Base-by-base conservation (phyloP, 2,329 filamentous ascomycete species). In the Emmonsiellopsis sp. region DNA sequence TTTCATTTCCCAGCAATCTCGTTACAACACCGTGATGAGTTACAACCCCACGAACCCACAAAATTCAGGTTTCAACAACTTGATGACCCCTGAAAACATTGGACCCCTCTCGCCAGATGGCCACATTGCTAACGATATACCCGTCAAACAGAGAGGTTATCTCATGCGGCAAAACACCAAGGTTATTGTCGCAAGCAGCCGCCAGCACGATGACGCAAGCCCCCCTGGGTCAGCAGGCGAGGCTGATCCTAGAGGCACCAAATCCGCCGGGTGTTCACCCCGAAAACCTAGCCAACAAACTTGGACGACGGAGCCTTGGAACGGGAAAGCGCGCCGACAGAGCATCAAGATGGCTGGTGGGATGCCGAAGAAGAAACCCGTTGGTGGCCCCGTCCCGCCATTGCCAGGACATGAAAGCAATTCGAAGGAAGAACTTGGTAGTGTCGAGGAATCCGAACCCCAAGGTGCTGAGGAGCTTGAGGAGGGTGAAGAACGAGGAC, bases 141-240 rank as follows among this genome's bases (percentile, higher is more conserved):
- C 73, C 62, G 76, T 71, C 61, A 78, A 78, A 83, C 87, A 96
- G 91, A 91, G 94, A 76, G 93, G 93, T 53, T 98, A 98, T 66
- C 79, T 97, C 45, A 98, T 97, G 92, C 85, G 93, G 64, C 92
- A 98, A 64, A 98, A 97, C 72, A 97, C 92, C 3, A 97, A 97
- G 71, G 81, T 98, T 52, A 89, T 98, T 49, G 84, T 95, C 49
- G 93, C 93, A n/a, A 95, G 85, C 67, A 84, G 78, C 65, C 78
- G 80, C 45, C 85, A 86, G 59, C 78, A 86, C 57, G 85, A 68
- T 65, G 84, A 70, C 59, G 60, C 61, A 33, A 63, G 58, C 49
- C 61, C 60, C 34, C 65, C 61, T 34, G 59, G 58, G 34, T 63
- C 65, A 1, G 60, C 64, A 13, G 54, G 31, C n/a, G 56, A 57